Percentiles rank a stretch among this genome's conserved stretches.
phyloP scores from a whole-genome alignment of 148 eudicot genomes.

The Silene latifolia region DNA sequence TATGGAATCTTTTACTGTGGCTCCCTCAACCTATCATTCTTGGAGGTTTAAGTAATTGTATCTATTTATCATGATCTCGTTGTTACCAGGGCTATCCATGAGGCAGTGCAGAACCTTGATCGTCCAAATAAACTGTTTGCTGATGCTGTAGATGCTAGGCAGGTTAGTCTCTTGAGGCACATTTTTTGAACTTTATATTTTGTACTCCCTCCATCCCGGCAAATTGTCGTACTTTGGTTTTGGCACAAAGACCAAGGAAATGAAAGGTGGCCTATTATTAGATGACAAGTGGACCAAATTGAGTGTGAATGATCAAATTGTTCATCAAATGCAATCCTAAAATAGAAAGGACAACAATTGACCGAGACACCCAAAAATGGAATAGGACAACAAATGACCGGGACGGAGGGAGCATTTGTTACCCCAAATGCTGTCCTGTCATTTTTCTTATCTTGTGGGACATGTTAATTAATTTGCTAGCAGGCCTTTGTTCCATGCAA shows the following conservation, averaged over 20 bases:
- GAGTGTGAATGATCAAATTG: no score
- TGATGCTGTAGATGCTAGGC: slow-evolving; percentile 94
- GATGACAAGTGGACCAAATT: no score
- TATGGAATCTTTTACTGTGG: slow-evolving; percentile 15
- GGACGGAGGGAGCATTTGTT: no score
- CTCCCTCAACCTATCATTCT: not conserved
- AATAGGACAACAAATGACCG: no score
- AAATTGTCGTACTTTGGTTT: no score
- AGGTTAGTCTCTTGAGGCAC: slow-evolving; percentile 43
- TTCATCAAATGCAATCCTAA: no score
- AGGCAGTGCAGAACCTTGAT: slow-evolving; percentile 64
- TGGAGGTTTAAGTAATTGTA: not conserved
- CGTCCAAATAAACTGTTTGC: slow-evolving; percentile 74
- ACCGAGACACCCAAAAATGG: no score
- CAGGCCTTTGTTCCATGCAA: not conserved
- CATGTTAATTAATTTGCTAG: not conserved
- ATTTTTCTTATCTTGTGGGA: not conserved
- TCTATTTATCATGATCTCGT: slow-evolving; percentile 12
- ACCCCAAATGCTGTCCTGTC: not conserved
- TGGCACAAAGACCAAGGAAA: no score
- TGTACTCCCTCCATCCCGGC: no score
- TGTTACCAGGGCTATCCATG: slow-evolving; percentile 66
- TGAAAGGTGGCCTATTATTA: no score
- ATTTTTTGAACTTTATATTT: not conserved
- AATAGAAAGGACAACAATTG: no score